These are phyloP conservation scores for Populus nigra DNA, from an alignment of 345 rosid species.

Conservation along the genomic window DNA sequence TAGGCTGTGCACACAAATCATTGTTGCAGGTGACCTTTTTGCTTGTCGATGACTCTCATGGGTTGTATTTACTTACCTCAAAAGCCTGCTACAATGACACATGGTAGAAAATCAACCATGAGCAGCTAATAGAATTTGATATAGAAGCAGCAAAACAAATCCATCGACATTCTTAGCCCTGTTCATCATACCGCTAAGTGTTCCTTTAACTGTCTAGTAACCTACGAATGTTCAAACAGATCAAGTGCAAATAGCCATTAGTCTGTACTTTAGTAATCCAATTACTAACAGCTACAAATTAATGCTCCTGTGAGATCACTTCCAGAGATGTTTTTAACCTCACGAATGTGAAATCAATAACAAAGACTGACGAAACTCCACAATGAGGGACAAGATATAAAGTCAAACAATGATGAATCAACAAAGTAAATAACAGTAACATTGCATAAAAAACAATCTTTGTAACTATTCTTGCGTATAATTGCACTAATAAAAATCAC, in stretches of 20 bases:
- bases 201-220: not conserved
- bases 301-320: not conserved
- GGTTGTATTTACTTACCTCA: slow-evolving; percentile 67
- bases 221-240: not conserved
- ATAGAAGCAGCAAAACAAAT: not conserved
- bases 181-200: not conserved
- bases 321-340: not conserved
- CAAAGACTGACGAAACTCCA: not conserved
- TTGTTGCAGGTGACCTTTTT: slow-evolving; percentile 74
- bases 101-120: slow-evolving; percentile 16
- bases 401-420: not conserved
- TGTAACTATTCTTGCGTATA: not conserved
- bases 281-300: not conserved
- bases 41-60: slow-evolving; percentile 63
- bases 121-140: not conserved
- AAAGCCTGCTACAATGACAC: slow-evolving; percentile 48
- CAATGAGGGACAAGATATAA: not conserved
- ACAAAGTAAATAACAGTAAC: not conserved
- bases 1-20: slow-evolving; percentile 58
- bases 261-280: not conserved
- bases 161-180: not conserved
- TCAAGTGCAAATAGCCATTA: not conserved
- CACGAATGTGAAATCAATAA: not conserved
- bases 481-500: not conserved
- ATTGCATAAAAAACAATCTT: too few relatives aligned